Evolutionary conservation across 306 rosid species (phyloP).

Genomic region (Quercus berberidifolia): DNA sequence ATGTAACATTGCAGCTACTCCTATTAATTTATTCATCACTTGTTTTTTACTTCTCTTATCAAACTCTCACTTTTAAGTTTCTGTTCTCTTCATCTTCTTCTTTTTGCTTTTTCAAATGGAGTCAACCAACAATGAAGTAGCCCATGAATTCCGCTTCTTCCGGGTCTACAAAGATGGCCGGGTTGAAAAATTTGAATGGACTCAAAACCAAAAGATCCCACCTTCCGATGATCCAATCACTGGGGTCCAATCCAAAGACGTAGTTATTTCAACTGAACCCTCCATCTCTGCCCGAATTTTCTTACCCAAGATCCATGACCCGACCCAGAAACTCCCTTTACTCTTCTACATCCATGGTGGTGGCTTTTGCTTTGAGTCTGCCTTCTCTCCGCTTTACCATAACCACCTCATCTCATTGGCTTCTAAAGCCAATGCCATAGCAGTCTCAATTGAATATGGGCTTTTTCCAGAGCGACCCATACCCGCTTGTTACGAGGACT

Average conservation of each 20-base stretch:
- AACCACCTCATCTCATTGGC: conserved; percentile 13
- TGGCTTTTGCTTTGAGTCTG: conserved; percentile 30
- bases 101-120: neutral
- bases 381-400: conserved; percentile 27
- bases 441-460: conserved; percentile 23
- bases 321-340: conserved; percentile 15
- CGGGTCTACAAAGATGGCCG: conserved; percentile 28
- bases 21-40: too few relatives aligned
- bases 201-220: neutral
- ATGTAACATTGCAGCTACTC: too few relatives aligned
- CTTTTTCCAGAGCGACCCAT: conserved; percentile 22
- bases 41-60: too few relatives aligned
- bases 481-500: conserved; percentile 26
- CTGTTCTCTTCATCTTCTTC: neutral
- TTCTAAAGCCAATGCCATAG: conserved; percentile 10
- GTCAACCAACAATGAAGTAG: neutral
- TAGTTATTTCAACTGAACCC: conserved; percentile 25
- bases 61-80: too few relatives aligned
- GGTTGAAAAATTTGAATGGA: neutral
- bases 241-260: conserved; percentile 26
- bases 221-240: conserved; percentile 26
- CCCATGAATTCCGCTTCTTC: conserved; percentile 27
- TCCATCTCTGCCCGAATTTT: conserved; percentile 32
- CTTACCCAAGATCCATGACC: conserved; percentile 11
- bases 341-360: conserved; percentile 42